Evolutionary conservation across 768 basidiomycete genomes (phyloP).

Genomic region (Tylopilus sp.): DNA sequence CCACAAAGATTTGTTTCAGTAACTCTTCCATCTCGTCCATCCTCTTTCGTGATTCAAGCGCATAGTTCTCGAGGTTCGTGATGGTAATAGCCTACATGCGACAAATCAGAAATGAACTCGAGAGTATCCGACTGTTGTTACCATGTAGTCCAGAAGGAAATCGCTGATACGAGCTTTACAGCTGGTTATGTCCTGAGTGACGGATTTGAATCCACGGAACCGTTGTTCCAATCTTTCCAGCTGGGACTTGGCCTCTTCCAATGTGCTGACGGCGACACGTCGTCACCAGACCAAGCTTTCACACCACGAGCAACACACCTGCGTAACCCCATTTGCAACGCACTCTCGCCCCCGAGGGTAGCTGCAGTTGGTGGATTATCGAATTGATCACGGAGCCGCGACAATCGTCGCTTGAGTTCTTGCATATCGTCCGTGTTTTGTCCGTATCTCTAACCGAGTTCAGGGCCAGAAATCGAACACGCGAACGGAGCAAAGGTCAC

Average conservation of each 20-base stretch:
- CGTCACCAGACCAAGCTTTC: neutral
- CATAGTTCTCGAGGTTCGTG: neutral
- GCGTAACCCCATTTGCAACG: too few species aligned
- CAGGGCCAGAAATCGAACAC: neutral
- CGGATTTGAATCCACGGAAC: neutral
- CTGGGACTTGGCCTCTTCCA: neutral
- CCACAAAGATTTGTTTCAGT: neutral
- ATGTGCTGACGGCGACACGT: neutral
- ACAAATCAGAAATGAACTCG: neutral
- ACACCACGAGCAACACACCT: constrained; percentile 1
- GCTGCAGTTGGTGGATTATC: neutral
- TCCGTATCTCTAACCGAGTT: neutral
- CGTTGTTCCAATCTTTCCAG: neutral
- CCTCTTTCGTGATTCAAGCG: neutral
- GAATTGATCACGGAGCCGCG: too few species aligned
- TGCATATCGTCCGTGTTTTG: constrained; percentile 8
- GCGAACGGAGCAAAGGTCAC: neutral
- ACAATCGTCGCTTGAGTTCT: neutral
- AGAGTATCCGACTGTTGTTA: neutral
- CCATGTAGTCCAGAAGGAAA: constrained; percentile 7
- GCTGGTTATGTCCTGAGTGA: neutral
- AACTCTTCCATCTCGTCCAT: neutral
- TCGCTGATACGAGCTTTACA: neutral
- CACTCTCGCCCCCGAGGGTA: neutral
- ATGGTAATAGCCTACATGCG: neutral